Conservation (phyloP, 2,329 filamentous ascomycete genomes). For the Pseudocercospora vitis region DNA sequence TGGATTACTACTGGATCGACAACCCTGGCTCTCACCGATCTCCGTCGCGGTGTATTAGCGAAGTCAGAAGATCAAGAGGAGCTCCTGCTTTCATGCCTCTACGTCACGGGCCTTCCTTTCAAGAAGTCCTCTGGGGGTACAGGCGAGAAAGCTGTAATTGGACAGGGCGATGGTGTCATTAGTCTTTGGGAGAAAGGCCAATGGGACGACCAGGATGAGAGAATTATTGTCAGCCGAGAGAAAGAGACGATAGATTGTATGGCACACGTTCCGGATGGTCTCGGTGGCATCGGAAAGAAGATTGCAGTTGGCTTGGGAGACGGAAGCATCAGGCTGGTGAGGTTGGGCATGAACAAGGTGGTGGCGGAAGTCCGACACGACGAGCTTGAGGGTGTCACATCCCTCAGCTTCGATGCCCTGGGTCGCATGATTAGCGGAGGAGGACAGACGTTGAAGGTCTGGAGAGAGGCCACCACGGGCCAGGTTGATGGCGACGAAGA, state of each 20-base stretch:
- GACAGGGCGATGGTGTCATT: slow-evolving; percentile 76
- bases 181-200: slow-evolving; percentile 92
- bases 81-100: slow-evolving; percentile 78
- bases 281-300: slow-evolving; percentile 67
- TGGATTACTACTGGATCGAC: slow-evolving; percentile 93
- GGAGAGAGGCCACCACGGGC: slow-evolving; percentile 68
- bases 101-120: slow-evolving; percentile 73
- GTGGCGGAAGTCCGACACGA: slow-evolving; percentile 71
- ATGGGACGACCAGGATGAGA: slow-evolving; percentile 94
- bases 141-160: slow-evolving; percentile 73
- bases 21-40: slow-evolving; percentile 84
- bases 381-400: slow-evolving; percentile 81
- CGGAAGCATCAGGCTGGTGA: slow-evolving; percentile 74
- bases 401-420: slow-evolving; percentile 77
- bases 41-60: slow-evolving; percentile 80
- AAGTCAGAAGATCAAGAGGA: slow-evolving; percentile 94
- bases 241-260: slow-evolving; percentile 79
- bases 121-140: slow-evolving; percentile 62
- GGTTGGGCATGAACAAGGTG: slow-evolving; percentile 71
- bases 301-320: slow-evolving; percentile 80
- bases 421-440: slow-evolving; percentile 88
- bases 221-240: slow-evolving; percentile 69
- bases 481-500: slow-evolving; percentile 54
- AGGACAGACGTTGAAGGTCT: slow-evolving; percentile 82
- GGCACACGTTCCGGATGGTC: slow-evolving; percentile 66